Evolutionary conservation across 2,329 filamentous ascomycete genomes (phyloP).

Genomic region (Penicillium aurantiogriseum): DNA sequence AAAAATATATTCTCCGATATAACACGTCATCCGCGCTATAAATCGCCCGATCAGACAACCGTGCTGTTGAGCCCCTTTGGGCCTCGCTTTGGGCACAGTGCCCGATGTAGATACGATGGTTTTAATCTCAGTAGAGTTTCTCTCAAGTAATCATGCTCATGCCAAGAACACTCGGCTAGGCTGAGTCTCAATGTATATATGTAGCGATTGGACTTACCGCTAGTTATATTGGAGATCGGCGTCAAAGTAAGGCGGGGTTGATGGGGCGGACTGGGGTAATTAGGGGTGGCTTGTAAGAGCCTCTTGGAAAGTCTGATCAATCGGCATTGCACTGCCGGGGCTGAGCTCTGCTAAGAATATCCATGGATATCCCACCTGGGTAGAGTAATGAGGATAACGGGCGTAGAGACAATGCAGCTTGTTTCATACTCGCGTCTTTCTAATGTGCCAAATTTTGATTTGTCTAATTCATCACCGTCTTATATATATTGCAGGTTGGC

Average conservation of each 20-base stretch:
- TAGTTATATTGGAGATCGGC: not conserved
- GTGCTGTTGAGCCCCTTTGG: not conserved
- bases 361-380: no score
- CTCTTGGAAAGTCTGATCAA: not conserved
- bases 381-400: no score
- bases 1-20: not conserved
- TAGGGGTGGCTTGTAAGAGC: not conserved
- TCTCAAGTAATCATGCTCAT: not conserved
- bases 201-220: constrained; percentile 1
- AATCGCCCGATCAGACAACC: not conserved
- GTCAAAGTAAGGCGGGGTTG: not conserved
- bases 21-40: constrained; percentile 1
- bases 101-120: not conserved
- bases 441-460: not conserved
- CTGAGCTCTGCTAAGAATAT: not conserved
- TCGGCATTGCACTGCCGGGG: not conserved
- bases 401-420: no score
- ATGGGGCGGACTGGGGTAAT: not conserved
- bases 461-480: not conserved
- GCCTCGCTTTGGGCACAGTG: not conserved
- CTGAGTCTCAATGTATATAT: not conserved
- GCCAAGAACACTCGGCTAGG: not conserved
- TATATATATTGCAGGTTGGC: not conserved
- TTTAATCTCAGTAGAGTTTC: not conserved
- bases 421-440: not conserved